Conservation (phyloP, 805 yeast genomes). For the Barnettozyma salicaria region DNA sequence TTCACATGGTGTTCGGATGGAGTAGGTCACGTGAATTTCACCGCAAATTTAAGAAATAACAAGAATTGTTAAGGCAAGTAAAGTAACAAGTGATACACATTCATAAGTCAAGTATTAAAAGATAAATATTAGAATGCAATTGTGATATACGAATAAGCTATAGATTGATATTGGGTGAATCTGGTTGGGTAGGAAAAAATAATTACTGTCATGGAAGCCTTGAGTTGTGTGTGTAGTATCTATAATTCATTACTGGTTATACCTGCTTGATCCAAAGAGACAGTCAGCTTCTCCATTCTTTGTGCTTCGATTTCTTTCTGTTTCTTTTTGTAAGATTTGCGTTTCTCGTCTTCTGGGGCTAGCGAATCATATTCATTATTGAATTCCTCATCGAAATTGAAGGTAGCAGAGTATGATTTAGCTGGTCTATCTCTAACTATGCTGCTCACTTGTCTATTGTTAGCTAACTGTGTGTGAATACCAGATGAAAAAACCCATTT, state of each 20-base stretch:
- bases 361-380: slow-evolving; percentile 13
- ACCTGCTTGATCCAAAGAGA: slow-evolving; percentile 21
- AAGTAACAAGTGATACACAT: too few relatives aligned
- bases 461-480: slow-evolving; percentile 24
- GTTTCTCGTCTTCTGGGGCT: slow-evolving; percentile 11
- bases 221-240: too few relatives aligned
- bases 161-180: too few relatives aligned
- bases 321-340: slow-evolving; percentile 15
- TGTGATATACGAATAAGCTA: too few relatives aligned
- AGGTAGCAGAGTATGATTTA: slow-evolving; percentile 11
- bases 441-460: slow-evolving; percentile 15
- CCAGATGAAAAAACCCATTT: slow-evolving; percentile 26
- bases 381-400: slow-evolving; percentile 11
- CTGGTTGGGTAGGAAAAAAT: background rate
- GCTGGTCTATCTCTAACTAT: slow-evolving; percentile 21
- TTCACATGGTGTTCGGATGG: slow-evolving; percentile 8
- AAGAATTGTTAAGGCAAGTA: too few relatives aligned
- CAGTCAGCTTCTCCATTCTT: slow-evolving; percentile 20
- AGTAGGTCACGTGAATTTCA: too few relatives aligned
- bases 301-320: slow-evolving; percentile 21
- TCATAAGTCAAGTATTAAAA: background rate
- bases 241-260: slow-evolving; percentile 8
- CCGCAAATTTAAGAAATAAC: too few relatives aligned
- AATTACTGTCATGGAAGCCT: background rate
- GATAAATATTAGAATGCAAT: too few relatives aligned